Conservation (phyloP, 352 stramenopile genomes). For the Pythium aquatile region DNA sequence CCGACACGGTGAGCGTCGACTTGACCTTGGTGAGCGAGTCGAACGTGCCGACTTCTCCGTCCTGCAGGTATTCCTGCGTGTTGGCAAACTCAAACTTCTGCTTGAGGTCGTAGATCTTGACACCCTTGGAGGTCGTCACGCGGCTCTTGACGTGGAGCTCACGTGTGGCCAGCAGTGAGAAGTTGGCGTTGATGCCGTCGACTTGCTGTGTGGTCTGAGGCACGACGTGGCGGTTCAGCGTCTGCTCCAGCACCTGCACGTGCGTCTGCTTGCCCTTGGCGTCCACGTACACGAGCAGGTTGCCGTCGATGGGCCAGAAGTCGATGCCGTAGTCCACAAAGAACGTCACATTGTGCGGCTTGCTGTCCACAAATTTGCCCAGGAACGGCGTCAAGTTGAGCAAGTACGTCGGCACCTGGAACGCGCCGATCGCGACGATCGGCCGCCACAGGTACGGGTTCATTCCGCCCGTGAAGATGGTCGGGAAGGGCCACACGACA, state of each 20-base stretch:
- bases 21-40: constrained; percentile 38
- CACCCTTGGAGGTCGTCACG: constrained; percentile 58
- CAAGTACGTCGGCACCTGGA: constrained; percentile 72
- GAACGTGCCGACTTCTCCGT: constrained; percentile 48
- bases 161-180: constrained; percentile 42
- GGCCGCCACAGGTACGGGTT: constrained; percentile 80
- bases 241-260: constrained; percentile 37
- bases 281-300: constrained; percentile 59
- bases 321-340: constrained; percentile 60
- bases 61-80: constrained; percentile 45
- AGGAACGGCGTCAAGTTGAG: constrained; percentile 76
- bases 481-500: constrained; percentile 66
- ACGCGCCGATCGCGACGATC: constrained; percentile 66
- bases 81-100: constrained; percentile 53
- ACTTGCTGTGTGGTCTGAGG: constrained; percentile 24
- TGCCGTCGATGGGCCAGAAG: constrained; percentile 70
- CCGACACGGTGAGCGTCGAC: constrained; percentile 28
- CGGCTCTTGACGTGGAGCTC: constrained; percentile 42
- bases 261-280: constrained; percentile 35
- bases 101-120: constrained; percentile 49
- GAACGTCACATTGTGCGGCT: constrained; percentile 57
- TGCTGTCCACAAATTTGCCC: constrained; percentile 48
- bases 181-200: constrained; percentile 38
- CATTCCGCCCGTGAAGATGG: constrained; percentile 76
- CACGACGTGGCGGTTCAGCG: constrained; percentile 29